Evolutionary conservation across 345 rosid species (phyloP).

Genomic region (Linum tenue): DNA sequence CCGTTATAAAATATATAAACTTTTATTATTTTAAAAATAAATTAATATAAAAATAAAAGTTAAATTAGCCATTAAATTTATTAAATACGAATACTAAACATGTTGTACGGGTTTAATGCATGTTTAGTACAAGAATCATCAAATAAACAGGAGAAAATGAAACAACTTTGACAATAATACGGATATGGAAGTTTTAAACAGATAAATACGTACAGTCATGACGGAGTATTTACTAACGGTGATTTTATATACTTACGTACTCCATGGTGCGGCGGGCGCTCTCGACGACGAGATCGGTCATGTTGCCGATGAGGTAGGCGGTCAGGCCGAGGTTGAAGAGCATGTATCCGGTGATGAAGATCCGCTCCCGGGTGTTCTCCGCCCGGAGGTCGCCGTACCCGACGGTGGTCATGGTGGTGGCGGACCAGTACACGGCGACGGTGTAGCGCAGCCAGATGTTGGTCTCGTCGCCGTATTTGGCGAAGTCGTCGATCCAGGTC

Average conservation of each 20-base stretch:
- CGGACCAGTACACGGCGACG: constrained; percentile 80
- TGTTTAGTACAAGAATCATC: no score
- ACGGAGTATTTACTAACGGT: no score
- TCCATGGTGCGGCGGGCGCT: constrained; percentile 97
- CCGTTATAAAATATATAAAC: no score
- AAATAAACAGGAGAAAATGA: no score
- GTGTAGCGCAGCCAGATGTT: constrained; percentile 62
- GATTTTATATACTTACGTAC: constrained; percentile 42
- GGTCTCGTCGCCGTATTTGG: constrained; percentile 58
- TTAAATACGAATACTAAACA: no score
- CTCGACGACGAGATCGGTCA: constrained; percentile 90
- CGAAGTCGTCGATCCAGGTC: constrained; percentile 63
- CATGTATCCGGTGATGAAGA: constrained; percentile 70
- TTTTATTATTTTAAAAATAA: no score
- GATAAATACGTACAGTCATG: no score
- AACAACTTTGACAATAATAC: neutral
- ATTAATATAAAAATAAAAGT: no score
- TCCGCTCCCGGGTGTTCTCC: constrained; percentile 67
- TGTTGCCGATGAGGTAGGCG: constrained; percentile 83
- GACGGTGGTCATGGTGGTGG: constrained; percentile 94
- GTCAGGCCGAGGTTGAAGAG: constrained; percentile 89
- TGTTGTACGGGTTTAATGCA: no score
- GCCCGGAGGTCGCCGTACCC: constrained; percentile 97
- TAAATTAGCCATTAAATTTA: no score
- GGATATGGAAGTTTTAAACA: no score